Base-by-base conservation (phyloP, 1,284 basidiomycete genomes). In the Xanthoconium separans region DNA sequence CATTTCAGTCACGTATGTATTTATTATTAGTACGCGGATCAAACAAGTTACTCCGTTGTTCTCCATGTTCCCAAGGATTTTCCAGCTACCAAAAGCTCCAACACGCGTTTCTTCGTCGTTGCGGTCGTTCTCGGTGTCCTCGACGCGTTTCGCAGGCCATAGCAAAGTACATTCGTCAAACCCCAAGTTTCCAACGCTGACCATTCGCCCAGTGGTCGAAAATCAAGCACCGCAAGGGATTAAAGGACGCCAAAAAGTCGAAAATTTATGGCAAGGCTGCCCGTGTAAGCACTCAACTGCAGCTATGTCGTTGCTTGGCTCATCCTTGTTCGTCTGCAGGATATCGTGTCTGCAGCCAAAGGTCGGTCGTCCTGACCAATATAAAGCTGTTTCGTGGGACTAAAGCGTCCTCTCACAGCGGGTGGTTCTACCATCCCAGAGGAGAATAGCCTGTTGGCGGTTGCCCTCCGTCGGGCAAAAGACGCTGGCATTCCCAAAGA, bases 211-310 rank as follows among this genome's bases (percentile, higher is more conserved):
- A 90, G 85, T 94, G 91, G 91, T 91, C 90, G 3, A 94, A 94
- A 77, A 93, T 94, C 68, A 87, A 91, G 68, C 82, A 90, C 57
- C 82, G 80, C 63, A 94, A 94, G 64, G 91, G 88, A 12, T 76
- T 77, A 3, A 85, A 80, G 50, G 91, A 94, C 66, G 75, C 77
- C 4, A 80, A 83, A 64, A 86, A 83, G 65, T 82, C 85, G 44
- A 73, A 75, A 33, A 55, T 85, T 12, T 89, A 84, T 52, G 77
- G 80, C 40, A 83, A 77, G 61, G 77, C 84, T 6, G 80, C 76
- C 55, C 77, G 78, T 57, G 89, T 90, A 66, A 55, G 84, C 65
- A 37, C 34, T 7, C 0, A 8, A 8, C 16, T 6, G n/a, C 44
- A 33, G 24, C 34, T 11, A 37, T 0, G 3, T 16, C 18, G 27